Evolutionary conservation across 2,329 filamentous ascomycete species (phyloP).

Genomic region (Podosphaera aphanis): DNA sequence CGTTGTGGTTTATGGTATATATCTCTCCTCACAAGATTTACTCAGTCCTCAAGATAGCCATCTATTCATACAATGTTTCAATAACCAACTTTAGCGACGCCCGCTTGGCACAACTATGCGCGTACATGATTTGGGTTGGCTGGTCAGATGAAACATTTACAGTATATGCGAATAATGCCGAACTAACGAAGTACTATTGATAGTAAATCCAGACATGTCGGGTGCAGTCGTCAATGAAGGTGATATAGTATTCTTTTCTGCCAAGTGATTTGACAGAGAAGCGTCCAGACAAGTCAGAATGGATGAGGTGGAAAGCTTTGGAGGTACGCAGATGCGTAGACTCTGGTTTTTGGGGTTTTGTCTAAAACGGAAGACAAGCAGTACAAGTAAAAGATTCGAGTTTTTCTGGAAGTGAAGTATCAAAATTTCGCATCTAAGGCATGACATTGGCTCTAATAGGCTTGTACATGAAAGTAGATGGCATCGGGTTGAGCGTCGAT

Average conservation of each 20-base stretch:
- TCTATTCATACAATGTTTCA: too few relatives aligned
- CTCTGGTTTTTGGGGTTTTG: not conserved
- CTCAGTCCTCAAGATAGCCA: too few relatives aligned
- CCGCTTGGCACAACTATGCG: too few relatives aligned
- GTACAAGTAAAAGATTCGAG: not conserved
- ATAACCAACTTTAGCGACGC: too few relatives aligned
- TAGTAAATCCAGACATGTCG: conserved; percentile 1
- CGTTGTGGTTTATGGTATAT: too few relatives aligned
- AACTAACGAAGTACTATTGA: too few relatives aligned
- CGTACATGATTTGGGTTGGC: too few relatives aligned
- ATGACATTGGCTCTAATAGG: not conserved
- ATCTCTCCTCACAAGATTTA: too few relatives aligned
- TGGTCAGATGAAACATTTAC: too few relatives aligned
- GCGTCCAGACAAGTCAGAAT: not conserved
- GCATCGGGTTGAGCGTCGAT: too few relatives aligned
- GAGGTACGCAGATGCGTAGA: not conserved
- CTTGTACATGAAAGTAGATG: too few relatives aligned
- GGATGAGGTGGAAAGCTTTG: not conserved
- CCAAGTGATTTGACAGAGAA: conserved; percentile 1
- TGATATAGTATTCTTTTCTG: not conserved
- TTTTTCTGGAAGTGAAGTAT: not conserved
- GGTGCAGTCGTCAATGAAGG: not conserved
- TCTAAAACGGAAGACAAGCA: not conserved
- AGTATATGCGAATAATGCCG: too few relatives aligned
- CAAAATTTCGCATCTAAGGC: not conserved